These are phyloP conservation scores for Cladosporium halotolerans DNA, from an alignment of 2,329 filamentous ascomycete species.

Conservation along the genomic window DNA sequence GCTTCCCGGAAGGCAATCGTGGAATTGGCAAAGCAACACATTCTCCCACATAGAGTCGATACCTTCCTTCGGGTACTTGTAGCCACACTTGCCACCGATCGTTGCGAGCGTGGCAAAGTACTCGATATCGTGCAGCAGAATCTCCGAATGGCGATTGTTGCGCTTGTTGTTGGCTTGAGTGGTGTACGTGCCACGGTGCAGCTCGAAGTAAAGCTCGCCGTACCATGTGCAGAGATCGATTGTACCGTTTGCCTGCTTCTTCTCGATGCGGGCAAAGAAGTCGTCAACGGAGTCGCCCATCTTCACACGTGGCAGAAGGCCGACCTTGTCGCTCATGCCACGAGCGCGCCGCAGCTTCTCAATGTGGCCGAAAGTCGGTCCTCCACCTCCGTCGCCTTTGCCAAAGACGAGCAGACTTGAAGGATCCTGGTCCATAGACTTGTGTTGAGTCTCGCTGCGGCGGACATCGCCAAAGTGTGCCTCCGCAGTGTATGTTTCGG, in stretches of 20 bases:
- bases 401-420: constrained; percentile 90
- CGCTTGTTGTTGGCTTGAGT: constrained; percentile 96
- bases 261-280: constrained; percentile 81
- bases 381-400: constrained; percentile 92
- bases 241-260: constrained; percentile 58
- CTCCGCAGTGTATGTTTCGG: constrained; percentile 90
- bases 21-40: constrained; percentile 89
- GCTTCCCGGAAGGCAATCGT: constrained; percentile 92
- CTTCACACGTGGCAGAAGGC: constrained; percentile 76
- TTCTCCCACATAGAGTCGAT: constrained; percentile 95
- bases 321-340: constrained; percentile 81
- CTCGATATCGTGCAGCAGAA: constrained; percentile 80
- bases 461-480: constrained; percentile 93
- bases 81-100: constrained; percentile 55
- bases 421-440: constrained; percentile 88
- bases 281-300: constrained; percentile 88
- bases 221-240: constrained; percentile 89
- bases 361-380: constrained; percentile 86
- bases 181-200: constrained; percentile 94
- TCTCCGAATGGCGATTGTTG: constrained; percentile 83
- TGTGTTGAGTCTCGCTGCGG: constrained; percentile 84
- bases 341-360: constrained; percentile 92
- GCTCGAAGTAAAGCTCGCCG: constrained; percentile 94
- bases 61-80: constrained; percentile 89
- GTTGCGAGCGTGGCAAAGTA: constrained; percentile 80